Conservation (phyloP, 1,284 basidiomycete genomes). For the Cryptococcus sp. region DNA sequence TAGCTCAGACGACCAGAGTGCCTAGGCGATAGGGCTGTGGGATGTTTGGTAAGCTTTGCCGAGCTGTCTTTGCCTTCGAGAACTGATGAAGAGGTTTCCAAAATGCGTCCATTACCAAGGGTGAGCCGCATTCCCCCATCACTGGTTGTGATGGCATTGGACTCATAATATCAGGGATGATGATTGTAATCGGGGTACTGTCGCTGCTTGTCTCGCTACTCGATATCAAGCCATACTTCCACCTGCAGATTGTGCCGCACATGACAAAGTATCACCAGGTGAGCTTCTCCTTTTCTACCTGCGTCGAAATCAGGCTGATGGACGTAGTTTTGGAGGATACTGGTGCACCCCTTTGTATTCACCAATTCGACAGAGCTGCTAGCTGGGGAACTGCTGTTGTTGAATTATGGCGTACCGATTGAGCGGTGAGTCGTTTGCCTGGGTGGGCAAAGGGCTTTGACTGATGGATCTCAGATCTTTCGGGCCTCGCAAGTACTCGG, state of each 20-base stretch:
- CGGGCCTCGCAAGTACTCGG: constrained; percentile 82
- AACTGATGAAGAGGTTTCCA: too few species aligned
- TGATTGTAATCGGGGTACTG: constrained; percentile 62
- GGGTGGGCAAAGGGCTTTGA: too few species aligned
- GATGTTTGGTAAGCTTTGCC: too few species aligned
- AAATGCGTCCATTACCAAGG: too few species aligned
- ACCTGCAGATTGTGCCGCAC: constrained; percentile 57
- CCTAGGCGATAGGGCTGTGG: too few species aligned
- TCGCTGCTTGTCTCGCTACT: constrained; percentile 70
- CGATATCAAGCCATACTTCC: constrained; percentile 79
- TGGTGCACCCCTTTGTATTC: constrained; percentile 69
- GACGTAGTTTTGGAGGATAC: constrained; percentile 76
- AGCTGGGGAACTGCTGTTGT: constrained; percentile 67
- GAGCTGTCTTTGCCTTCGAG: too few species aligned
- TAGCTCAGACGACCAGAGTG: too few species aligned
- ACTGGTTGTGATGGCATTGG: not conserved
- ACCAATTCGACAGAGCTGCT: constrained; percentile 80
- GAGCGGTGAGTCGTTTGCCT: constrained; percentile 60
- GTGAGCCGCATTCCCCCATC: too few species aligned
- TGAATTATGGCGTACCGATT: constrained; percentile 63
- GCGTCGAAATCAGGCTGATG: not conserved
- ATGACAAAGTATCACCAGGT: constrained; percentile 48
- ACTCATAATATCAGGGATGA: constrained; percentile 56
- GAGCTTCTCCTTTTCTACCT: constrained; percentile 3
- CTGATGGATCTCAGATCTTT: constrained; percentile 53